Base-by-base conservation (phyloP, 305 asterid species). In the Fraxinus sp. region DNA sequence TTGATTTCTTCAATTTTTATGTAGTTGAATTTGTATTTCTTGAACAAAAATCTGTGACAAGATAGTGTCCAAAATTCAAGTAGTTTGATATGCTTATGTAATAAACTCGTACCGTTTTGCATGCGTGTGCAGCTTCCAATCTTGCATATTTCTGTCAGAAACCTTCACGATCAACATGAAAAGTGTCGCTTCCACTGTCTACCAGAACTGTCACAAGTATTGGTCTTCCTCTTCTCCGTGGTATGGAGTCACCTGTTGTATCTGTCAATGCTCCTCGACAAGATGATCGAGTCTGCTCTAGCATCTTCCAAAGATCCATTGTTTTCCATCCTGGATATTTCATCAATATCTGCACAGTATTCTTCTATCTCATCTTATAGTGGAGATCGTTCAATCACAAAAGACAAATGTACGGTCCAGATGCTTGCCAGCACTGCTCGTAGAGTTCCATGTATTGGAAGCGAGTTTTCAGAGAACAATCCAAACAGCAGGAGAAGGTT, bases 191-290 rank as follows among this genome's bases (percentile, higher is more conserved):
- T 80, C 99, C 98, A 16, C 86, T 86, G 41, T 62, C 93, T 26
- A 78, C 91, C 1, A 81, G 85, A 87, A 81, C 87, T 13, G 81
- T 64, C 59, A 72, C 86, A 28, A 80, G 83, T 9, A 30, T 49
- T 2, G 90, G 90, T 79, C 87, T 85, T 30, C 89, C n/a, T n/a
- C n/a, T n/a, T n/a, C n/a, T 92, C 16, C 87, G 73, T 30, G 83
- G 91, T 4, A 37, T 88, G 59, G 89, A 84, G 36, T 94, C 97
- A 39, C 97, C 91, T 0, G 81, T 94, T 64, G 95, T 96, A 77
- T 96, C 98, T 0, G 94, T 96, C 79, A 96, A 96, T 55, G 95
- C 98, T 62, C 99, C 99, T 9, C 90, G 97, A 7, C 87, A 94
- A 89, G 84, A 96, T 96, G 98, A 93, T 93, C 2, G 99, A 96